Conservation (phyloP, 1,139 yeast species). For the Yamadazyma membranifaciens region DNA sequence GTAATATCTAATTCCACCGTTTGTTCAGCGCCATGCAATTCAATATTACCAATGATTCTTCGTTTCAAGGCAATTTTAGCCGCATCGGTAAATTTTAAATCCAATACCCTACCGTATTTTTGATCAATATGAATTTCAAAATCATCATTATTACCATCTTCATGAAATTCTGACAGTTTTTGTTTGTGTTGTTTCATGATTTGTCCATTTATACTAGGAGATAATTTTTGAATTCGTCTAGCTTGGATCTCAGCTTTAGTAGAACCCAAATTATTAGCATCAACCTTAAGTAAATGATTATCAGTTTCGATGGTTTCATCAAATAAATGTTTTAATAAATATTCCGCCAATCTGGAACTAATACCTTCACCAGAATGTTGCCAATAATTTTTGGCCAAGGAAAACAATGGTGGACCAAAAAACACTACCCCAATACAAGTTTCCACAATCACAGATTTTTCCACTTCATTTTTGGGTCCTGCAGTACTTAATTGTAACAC, state of each 20-base stretch:
- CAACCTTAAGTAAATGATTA: slow-evolving; percentile 10
- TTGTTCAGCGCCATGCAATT: slow-evolving; percentile 43
- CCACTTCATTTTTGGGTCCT: slow-evolving; percentile 59
- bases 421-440: slow-evolving; percentile 76
- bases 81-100: slow-evolving; percentile 67
- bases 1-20: slow-evolving; percentile 26
- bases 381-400: slow-evolving; percentile 85
- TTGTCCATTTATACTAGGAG: slow-evolving; percentile 19
- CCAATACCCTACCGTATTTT: slow-evolving; percentile 85
- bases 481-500: slow-evolving; percentile 80
- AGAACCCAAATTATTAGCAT: slow-evolving; percentile 14
- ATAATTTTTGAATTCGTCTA: slow-evolving; percentile 32
- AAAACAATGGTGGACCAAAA: slow-evolving; percentile 55
- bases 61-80: slow-evolving; percentile 74
- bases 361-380: slow-evolving; percentile 96
- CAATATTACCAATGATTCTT: slow-evolving; percentile 65
- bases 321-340: slow-evolving; percentile 64
- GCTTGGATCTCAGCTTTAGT: slow-evolving; percentile 40
- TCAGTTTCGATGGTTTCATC: slow-evolving; percentile 18
- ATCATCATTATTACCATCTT: slow-evolving; percentile 47
- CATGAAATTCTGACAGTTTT: slow-evolving; percentile 7
- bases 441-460: slow-evolving; percentile 56
- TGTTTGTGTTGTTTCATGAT: slow-evolving; percentile 6
- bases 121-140: slow-evolving; percentile 76
- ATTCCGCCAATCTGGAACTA: slow-evolving; percentile 86